Base-by-base conservation (phyloP, 2,329 filamentous ascomycete species). In the Lasiodiplodia sp. region DNA sequence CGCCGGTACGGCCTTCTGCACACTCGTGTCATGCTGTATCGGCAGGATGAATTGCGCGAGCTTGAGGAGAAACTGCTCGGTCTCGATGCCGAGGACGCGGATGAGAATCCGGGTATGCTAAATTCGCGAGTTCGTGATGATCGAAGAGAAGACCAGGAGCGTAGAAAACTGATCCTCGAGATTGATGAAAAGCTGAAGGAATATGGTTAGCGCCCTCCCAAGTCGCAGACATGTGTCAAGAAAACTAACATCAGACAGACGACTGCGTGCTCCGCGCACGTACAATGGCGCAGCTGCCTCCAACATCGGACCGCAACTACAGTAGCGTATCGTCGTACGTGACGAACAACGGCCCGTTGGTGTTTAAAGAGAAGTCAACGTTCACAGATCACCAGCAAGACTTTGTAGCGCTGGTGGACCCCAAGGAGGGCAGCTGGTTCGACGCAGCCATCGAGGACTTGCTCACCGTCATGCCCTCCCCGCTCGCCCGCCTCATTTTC, bases 11-110 rank as follows among this genome's bases (percentile, higher is more conserved):
- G 71, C 8, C 69, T 71, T 5, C 40, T 72, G n/a, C 65, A 71
- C 31, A 69, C 70, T 31, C 71, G 71, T 18, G 60, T 73, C 7
- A 31, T 73, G 56, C 58, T 73, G 16, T 70, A 72, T 55, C 67
- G 70, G 4, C 71, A 72, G 53, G 63, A 70, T 12, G 68, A 73
- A 64, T 31, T 72, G 53, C 64, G 52, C 38, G 60, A 40, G 14
- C 47, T 72, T 8, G 71, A 72, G 53, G 34, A 57, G 10, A n/a
- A 63, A 25, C 52, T 72, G 28, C 51, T 66, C 2, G 47, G 62
- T 5, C 37, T 72, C 2, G 71, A 72, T 23, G 37, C n/a, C 4
- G 66, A 65, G 23, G 71, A 72, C 23, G 12, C 18, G 10, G 65
- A 68, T 1, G 18, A 64, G 0, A 58, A 72, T 47, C 44, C 66